A percentile compares a stretch with the other conserved stretches of the same genome.
These are phyloP conservation scores for Pelargonium cotyledonis DNA, from an alignment of 441 rosid genomes.

Conservation along the genomic window DNA sequence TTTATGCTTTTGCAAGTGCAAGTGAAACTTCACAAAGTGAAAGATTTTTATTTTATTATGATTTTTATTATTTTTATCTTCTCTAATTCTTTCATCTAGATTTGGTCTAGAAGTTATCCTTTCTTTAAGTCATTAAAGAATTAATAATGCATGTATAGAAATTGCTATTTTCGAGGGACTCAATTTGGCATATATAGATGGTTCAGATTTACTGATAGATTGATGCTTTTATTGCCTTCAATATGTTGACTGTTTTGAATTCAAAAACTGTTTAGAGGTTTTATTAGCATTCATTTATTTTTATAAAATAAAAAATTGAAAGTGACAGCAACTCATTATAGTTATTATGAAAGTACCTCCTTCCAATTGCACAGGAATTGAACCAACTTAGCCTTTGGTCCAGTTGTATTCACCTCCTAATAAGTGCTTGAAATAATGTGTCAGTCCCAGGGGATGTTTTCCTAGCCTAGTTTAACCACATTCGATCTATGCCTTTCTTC, in stretches of 20 bases:
- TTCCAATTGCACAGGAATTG: neutral
- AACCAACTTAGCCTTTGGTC: neutral
- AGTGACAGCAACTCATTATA: neutral
- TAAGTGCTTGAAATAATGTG: neutral
- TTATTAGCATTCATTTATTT: neutral
- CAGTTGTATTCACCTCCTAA: neutral
- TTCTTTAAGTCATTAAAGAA: neutral
- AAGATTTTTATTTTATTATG: neutral
- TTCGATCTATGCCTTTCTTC: neutral
- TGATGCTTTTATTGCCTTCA: neutral
- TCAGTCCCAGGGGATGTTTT: neutral
- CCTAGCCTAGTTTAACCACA: neutral
- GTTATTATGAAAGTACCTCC: neutral
- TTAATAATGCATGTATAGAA: neutral
- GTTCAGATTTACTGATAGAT: neutral
- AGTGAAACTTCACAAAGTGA: neutral
- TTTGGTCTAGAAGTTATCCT: neutral
- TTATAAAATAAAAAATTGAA: no score
- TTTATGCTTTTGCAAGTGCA: neutral
- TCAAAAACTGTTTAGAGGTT: neutral
- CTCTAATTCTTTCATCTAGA: neutral
- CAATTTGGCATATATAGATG: neutral
- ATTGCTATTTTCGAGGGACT: neutral
- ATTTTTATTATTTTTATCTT: neutral
- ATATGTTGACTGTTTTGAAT: neutral